phyloP scores from a whole-genome alignment of 768 basidiomycete genomes.

The Serendipita vermifera region DNA sequence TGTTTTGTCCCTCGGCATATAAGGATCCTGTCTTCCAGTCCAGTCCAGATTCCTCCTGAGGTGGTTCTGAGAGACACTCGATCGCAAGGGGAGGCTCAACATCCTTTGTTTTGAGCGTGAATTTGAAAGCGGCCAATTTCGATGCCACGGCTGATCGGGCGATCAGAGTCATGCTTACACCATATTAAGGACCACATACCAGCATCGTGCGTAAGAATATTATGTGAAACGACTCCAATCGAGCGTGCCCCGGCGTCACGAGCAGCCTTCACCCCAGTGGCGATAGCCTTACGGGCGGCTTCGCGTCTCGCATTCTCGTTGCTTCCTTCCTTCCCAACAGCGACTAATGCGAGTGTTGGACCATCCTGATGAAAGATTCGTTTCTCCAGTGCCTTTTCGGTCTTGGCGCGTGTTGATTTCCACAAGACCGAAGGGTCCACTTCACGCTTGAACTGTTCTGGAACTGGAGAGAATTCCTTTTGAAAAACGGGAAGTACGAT shows the following conservation, averaged over 20 bases:
- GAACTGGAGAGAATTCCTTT: background rate
- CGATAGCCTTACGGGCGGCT: constrained; percentile 55
- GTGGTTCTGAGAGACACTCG: constrained; percentile 33
- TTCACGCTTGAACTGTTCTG: background rate
- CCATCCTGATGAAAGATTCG: background rate
- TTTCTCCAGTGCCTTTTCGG: constrained; percentile 13
- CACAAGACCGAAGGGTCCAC: background rate
- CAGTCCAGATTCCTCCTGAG: constrained; percentile 29
- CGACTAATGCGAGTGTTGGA: constrained; percentile 27
- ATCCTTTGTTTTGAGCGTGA: constrained; percentile 64
- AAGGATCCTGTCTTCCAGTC: constrained; percentile 55
- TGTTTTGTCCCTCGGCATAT: constrained; percentile 67
- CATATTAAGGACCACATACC: constrained; percentile 32
- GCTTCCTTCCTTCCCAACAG: constrained; percentile 43
- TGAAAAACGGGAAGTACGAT: constrained; percentile 13
- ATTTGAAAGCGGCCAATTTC: constrained; percentile 59
- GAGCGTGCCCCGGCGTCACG: constrained; percentile 28
- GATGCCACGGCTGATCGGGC: constrained; percentile 53
- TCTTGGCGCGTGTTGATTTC: constrained; percentile 8
- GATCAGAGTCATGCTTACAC: background rate
- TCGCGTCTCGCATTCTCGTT: constrained; percentile 41
- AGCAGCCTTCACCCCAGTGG: constrained; percentile 56
- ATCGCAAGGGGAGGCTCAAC: constrained; percentile 35
- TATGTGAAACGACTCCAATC: constrained; percentile 27
- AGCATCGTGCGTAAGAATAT: constrained; percentile 57